Evolutionary conservation across 768 basidiomycete species (phyloP).

Genomic region (Russula sp.): DNA sequence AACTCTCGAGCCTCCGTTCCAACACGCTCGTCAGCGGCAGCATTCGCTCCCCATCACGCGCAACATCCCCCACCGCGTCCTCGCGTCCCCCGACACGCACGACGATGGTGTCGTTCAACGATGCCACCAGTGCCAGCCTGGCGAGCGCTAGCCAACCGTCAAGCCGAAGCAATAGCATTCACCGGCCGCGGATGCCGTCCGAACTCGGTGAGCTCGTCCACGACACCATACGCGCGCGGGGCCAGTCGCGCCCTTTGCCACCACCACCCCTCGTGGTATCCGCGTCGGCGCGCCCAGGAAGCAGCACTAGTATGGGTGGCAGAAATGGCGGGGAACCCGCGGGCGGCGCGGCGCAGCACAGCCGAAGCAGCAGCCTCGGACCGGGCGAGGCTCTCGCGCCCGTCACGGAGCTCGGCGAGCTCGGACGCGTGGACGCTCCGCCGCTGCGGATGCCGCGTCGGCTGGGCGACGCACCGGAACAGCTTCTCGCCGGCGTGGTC

Average conservation of each 20-base stretch:
- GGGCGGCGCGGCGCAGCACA: conserved; percentile 3
- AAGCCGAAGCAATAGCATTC: conserved; percentile 19
- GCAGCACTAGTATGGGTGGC: not conserved
- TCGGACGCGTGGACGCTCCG: not conserved
- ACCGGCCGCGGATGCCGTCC: conserved; percentile 8
- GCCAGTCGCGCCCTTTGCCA: conserved; percentile 4
- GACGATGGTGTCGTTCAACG: conserved; percentile 16
- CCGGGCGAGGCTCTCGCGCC: conserved; percentile 18
- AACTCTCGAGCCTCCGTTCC: conserved; percentile 34
- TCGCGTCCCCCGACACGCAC: conserved; percentile 20
- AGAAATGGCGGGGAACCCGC: not conserved
- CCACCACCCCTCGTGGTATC: not conserved
- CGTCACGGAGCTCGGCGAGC: conserved; percentile 21
- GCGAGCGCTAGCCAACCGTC: conserved; percentile 15
- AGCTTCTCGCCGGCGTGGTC: not conserved
- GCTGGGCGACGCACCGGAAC: not conserved
- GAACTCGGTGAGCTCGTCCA: conserved; percentile 22
- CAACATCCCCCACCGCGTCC: conserved; percentile 8
- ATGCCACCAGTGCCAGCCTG: conserved; percentile 10
- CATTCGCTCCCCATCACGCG: not conserved
- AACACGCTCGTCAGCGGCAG: not conserved
- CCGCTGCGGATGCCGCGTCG: not conserved
- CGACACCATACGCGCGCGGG: conserved; percentile 6
- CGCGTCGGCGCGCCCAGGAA: conserved; percentile 1
- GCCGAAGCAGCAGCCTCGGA: conserved; percentile 19